phyloP scores from a whole-genome alignment of 305 asterid genomes.

The Solanum hybrid region DNA sequence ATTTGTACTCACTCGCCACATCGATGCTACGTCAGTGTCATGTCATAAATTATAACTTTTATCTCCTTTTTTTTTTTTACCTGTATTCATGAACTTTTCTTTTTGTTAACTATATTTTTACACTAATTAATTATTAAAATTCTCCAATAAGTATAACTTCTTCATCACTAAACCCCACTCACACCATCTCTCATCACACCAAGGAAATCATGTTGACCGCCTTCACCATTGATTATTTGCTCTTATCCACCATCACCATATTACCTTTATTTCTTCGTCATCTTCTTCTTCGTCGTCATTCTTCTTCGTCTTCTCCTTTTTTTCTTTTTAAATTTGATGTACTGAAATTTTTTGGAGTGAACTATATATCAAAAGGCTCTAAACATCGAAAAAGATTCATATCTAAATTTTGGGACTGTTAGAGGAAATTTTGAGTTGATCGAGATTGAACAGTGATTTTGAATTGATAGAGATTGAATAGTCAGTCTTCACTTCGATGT shows the following conservation, averaged over 20 bases:
- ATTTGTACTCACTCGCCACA: too few species aligned
- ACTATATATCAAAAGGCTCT: not conserved
- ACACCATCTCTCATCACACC: not conserved
- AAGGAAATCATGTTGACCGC: not conserved
- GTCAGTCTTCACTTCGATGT: not conserved
- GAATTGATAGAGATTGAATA: too few species aligned
- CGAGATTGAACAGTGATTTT: too few species aligned
- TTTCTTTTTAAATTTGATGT: not conserved
- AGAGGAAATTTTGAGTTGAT: not conserved
- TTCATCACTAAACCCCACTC: not conserved
- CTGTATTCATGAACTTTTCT: too few species aligned
- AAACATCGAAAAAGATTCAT: not conserved
- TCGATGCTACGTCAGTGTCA: too few species aligned
- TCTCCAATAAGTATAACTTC: not conserved
- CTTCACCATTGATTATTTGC: not conserved
- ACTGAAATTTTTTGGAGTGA: not conserved
- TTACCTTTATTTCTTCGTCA: not conserved
- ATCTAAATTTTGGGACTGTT: not conserved
- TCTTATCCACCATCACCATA: not conserved
- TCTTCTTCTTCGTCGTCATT: not conserved
- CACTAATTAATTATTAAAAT: not conserved
- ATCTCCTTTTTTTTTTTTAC: too few species aligned
- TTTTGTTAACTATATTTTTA: too few species aligned
- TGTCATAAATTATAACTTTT: too few species aligned
- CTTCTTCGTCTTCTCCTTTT: not conserved